Evolutionary conservation across 768 basidiomycete genomes (phyloP), one percentile per base, ranked within the genome.

Genomic region (Tephrocybe sp.): DNA sequence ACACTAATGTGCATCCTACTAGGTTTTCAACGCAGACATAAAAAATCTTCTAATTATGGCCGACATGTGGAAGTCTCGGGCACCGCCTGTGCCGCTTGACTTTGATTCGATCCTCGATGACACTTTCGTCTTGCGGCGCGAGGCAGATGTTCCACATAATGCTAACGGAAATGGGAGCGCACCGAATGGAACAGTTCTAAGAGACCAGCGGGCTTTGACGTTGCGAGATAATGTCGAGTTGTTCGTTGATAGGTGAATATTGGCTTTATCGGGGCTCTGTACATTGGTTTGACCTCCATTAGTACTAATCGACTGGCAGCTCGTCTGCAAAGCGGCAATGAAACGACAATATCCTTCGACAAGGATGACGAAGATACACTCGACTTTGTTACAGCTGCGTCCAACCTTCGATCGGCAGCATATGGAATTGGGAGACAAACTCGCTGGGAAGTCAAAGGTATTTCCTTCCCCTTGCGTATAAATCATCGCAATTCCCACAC

Each of bases 351-450:
- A 43, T 72, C 85, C 0, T 98, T 98, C 57, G 97, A 99, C 73
- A 99, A 99, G 65, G 97, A 99, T 61, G 97, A 98, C 61, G 91
- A 94, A 25, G 97, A 97, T 59, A 87, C 94, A 0, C 79, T 99
- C 3, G 94, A 98, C 68, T 98, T 99, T 60, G 97, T 98, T 19
- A 91, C 94, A 0, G 91, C 94, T 6, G 83, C 94, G 0, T 89
- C 94, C 3, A 99, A 99, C 68, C 75, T 99, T 39, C 84, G 97
- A 1, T 91, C 93, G 0, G 80, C 80, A 1, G 92, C 94, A 0
- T 99, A 98, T 62, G 86, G 85, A 3, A 99, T 99, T 30, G 78
- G 80, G 5, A 76, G 75, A 3, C 94, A 94, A 73, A 97, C 92
- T 1, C 80, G 93, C 13, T 99, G 95, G 91, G 88, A 97, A 64